These are phyloP conservation scores for Aureobasidium vineae DNA, from an alignment of 2,329 filamentous ascomycete species.

Conservation along the genomic window DNA sequence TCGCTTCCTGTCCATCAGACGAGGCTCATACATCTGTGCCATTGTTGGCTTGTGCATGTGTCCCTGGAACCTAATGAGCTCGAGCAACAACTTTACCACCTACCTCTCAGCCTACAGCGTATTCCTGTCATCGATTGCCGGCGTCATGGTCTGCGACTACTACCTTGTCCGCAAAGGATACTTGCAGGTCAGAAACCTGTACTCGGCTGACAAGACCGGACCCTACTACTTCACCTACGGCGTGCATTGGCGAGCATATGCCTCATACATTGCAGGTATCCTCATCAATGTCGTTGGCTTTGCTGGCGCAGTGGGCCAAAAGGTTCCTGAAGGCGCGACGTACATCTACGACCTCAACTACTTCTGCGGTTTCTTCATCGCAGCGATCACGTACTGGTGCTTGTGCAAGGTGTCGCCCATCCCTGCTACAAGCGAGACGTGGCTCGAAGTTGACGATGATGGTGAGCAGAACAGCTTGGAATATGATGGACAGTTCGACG, in stretches of 20 bases:
- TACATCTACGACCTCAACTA: constrained; percentile 93
- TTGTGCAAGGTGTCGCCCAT: constrained; percentile 70
- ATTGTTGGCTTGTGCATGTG: constrained; percentile 78
- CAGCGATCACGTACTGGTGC: constrained; percentile 63
- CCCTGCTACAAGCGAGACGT: constrained; percentile 65
- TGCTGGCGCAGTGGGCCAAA: constrained; percentile 69
- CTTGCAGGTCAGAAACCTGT: constrained; percentile 73
- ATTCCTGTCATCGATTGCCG: constrained; percentile 87
- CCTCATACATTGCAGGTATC: constrained; percentile 78
- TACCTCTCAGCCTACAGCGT: constrained; percentile 91
- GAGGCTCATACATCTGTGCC: constrained; percentile 84
- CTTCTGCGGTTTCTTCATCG: constrained; percentile 78
- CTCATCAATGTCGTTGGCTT: constrained; percentile 91
- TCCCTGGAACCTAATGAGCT: constrained; percentile 74
- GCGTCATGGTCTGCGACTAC: constrained; percentile 88
- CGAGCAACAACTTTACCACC: constrained; percentile 77
- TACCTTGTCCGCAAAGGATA: constrained; percentile 82
- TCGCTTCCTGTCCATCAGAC: constrained; percentile 64
- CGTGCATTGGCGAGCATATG: constrained; percentile 79
- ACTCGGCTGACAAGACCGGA: constrained; percentile 64
- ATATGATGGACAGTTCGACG: constrained; percentile 25
- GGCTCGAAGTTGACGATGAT: constrained; percentile 67
- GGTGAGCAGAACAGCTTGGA: constrained; percentile 23
- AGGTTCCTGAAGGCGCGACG: constrained; percentile 72
- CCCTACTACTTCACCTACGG: constrained; percentile 75